Evolutionary conservation across 2,329 filamentous ascomycete species (phyloP).

Genomic region (Onygenales sp.): DNA sequence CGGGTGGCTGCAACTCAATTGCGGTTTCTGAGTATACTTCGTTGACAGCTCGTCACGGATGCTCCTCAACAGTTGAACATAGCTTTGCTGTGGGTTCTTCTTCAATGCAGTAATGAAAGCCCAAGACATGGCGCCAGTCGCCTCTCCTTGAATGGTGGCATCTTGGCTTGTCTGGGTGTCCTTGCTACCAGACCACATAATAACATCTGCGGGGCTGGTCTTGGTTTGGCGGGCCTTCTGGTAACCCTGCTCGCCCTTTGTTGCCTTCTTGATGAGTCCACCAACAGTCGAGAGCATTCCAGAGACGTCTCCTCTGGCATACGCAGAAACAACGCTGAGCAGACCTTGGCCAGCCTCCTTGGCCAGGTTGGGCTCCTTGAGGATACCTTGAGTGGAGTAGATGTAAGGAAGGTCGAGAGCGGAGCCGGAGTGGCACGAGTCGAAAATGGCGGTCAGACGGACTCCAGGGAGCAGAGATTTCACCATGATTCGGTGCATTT

Average conservation of each 20-base stretch:
- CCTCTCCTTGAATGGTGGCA: constrained; percentile 75
- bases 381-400: constrained; percentile 57
- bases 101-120: constrained; percentile 87
- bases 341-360: constrained; percentile 59
- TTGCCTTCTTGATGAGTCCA: constrained; percentile 78
- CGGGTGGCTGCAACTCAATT: constrained; percentile 92
- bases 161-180: constrained; percentile 93
- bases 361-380: constrained; percentile 60
- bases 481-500: constrained; percentile 72
- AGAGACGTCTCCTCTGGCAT: constrained; percentile 73
- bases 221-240: constrained; percentile 77
- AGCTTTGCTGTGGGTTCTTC: constrained; percentile 91
- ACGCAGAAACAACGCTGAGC: constrained; percentile 61
- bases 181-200: constrained; percentile 97
- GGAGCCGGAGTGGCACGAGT: constrained; percentile 59
- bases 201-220: constrained; percentile 87
- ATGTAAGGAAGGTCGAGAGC: constrained; percentile 59
- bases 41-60: constrained; percentile 79
- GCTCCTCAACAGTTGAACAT: constrained; percentile 89
- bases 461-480: constrained; percentile 70
- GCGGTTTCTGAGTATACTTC: constrained; percentile 90
- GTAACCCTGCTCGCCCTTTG: constrained; percentile 66
- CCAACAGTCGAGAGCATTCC: constrained; percentile 74
- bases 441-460: constrained; percentile 61
- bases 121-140: constrained; percentile 97